These are phyloP conservation scores for Prosopis cineraria DNA, from an alignment of 306 rosid genomes.

Conservation along the genomic window DNA sequence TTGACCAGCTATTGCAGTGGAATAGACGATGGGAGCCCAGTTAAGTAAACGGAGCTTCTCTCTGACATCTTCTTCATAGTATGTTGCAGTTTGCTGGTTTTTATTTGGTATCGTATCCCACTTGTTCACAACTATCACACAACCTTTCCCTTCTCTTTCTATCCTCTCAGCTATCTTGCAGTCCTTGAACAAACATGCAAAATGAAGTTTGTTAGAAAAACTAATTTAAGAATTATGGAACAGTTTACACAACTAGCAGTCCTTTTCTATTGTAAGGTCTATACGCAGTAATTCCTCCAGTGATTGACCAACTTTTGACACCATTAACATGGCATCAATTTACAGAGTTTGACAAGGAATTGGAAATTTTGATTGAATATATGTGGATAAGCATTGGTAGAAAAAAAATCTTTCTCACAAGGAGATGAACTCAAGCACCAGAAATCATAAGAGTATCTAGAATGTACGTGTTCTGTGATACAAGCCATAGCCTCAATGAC, in stretches of 20 bases:
- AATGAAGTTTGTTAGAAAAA: background rate
- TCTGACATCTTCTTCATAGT: conserved; percentile 91
- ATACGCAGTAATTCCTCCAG: conserved; percentile 10
- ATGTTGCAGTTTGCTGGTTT: conserved; percentile 84
- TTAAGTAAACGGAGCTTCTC: conserved; percentile 80
- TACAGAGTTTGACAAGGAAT: background rate
- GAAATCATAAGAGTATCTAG: background rate
- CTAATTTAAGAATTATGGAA: background rate
- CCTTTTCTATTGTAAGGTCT: conserved; percentile 11
- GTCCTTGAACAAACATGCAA: conserved; percentile 61
- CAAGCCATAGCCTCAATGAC: conserved; percentile 97
- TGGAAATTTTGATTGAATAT: background rate
- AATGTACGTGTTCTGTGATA: conserved; percentile 84
- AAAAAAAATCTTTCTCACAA: background rate
- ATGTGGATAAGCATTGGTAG: background rate
- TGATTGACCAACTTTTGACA: background rate
- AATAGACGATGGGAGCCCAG: conserved; percentile 94
- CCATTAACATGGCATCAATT: background rate
- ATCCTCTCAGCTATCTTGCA: conserved; percentile 94
- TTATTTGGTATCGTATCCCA: conserved; percentile 98
- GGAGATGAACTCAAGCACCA: background rate
- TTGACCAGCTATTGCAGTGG: conserved; percentile 85
- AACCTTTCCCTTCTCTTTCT: conserved; percentile 91
- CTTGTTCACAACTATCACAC: conserved; percentile 92
- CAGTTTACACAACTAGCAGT: conserved; percentile 17